A percentile compares a stretch with the other conserved stretches of the same genome.
These are phyloP conservation scores for Podospora sp. DNA, from an alignment of 495 filamentous ascomycete species.

Conservation along the genomic window DNA sequence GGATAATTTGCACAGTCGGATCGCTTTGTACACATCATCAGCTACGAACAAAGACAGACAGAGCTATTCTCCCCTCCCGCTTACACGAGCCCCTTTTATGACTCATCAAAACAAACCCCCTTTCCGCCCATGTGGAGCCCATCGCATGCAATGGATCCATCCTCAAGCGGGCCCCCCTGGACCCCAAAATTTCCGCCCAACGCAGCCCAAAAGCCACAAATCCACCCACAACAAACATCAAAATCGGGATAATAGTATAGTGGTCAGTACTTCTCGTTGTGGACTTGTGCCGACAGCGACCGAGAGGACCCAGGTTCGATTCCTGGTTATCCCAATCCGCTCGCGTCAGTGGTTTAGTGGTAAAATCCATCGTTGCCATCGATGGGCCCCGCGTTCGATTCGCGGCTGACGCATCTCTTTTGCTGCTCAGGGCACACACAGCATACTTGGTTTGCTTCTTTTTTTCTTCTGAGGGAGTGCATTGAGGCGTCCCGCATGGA, in stretches of 20 bases:
- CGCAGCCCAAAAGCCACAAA: background rate
- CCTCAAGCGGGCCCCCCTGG: too few relatives aligned
- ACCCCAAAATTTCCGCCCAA: too few relatives aligned
- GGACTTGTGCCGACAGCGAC: background rate
- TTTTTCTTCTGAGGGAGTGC: too few relatives aligned
- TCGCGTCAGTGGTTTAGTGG: constrained; percentile 16
- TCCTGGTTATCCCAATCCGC: constrained; percentile 3
- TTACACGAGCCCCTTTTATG: background rate
- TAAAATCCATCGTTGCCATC: constrained; percentile 28
- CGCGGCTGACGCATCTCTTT: constrained; percentile 35
- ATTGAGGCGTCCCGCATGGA: too few relatives aligned
- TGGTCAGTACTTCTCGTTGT: constrained; percentile 2
- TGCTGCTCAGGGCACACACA: too few relatives aligned
- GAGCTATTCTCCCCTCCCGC: too few relatives aligned
- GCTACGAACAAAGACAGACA: too few relatives aligned
- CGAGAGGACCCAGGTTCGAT: constrained; percentile 16
- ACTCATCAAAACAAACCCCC: background rate
- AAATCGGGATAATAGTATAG: background rate
- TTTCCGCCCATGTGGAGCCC: background rate
- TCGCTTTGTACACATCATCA: too few relatives aligned
- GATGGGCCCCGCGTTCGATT: constrained; percentile 57
- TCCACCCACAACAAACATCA: background rate
- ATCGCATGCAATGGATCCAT: background rate
- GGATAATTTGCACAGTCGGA: too few relatives aligned
- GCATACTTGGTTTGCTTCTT: too few relatives aligned